Evolutionary conservation across 129 eudicot species (phyloP).

Genomic region (Ambrosia artemisiifolia): DNA sequence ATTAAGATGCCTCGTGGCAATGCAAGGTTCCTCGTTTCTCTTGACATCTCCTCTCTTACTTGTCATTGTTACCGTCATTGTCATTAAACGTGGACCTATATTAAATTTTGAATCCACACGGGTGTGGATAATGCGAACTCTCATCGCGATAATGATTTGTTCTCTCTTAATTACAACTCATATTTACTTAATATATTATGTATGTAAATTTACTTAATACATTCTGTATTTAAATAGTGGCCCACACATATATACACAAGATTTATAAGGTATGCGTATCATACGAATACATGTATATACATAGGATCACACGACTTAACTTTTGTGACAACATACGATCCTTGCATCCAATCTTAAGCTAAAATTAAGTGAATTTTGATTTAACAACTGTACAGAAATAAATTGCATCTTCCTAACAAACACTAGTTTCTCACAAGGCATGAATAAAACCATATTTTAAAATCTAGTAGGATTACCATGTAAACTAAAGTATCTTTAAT

Average conservation of each 20-base stretch:
- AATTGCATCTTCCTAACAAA: no score
- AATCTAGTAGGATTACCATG: no score
- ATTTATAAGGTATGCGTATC: background rate
- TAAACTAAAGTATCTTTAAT: no score
- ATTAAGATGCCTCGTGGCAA: background rate
- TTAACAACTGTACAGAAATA: no score
- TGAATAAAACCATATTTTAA: no score
- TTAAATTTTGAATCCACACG: background rate
- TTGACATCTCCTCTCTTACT: background rate
- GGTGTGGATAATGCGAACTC: slow-evolving; percentile 15
- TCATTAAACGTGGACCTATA: background rate
- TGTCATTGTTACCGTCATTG: background rate
- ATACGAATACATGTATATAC: background rate
- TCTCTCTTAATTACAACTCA: background rate
- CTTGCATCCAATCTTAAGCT: no score
- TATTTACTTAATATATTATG: background rate
- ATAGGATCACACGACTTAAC: background rate
- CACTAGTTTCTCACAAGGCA: no score
- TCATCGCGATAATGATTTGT: background rate
- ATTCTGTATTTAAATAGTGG: background rate
- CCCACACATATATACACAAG: background rate
- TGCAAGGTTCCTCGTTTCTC: background rate
- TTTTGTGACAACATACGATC: no score
- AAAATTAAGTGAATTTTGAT: no score
- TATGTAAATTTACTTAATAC: no score